Conservation (phyloP, 768 basidiomycete species). For the Mycena galericulata region DNA sequence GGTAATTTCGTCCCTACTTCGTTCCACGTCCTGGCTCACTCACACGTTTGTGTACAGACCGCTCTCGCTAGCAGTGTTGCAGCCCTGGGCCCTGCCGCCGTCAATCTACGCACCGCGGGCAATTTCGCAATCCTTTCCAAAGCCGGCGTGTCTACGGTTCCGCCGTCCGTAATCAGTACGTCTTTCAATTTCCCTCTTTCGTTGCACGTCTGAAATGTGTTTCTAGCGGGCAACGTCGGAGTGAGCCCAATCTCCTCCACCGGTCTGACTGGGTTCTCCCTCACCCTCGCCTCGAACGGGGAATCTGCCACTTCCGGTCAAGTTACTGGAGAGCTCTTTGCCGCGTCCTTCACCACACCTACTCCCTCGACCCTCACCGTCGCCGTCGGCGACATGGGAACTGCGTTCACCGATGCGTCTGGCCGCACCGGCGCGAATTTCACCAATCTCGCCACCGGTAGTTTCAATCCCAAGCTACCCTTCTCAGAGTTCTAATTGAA, state of each 20-base stretch:
- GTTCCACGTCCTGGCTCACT: neutral
- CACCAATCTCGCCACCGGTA: neutral
- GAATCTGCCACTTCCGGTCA: neutral
- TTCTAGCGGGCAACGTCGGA: neutral
- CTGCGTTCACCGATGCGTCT: neutral
- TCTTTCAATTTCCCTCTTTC: neutral
- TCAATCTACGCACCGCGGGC: neutral
- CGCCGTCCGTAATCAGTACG: neutral
- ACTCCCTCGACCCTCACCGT: constrained; percentile 4
- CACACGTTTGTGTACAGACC: neutral
- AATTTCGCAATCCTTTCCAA: constrained; percentile 2
- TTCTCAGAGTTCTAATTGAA: neutral
- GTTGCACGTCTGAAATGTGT: neutral
- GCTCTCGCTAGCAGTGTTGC: neutral
- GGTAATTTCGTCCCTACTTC: neutral
- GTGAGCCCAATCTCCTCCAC: neutral
- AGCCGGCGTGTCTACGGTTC: neutral
- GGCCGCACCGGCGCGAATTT: neutral
- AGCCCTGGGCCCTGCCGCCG: constrained; percentile 7
- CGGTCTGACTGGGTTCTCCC: neutral
- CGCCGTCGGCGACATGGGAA: constrained; percentile 5
- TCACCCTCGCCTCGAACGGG: neutral
- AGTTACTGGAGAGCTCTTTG: neutral
- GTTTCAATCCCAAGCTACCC: neutral
- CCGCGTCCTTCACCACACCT: neutral